These are phyloP conservation scores for Dysphania ambrosioides DNA, from an alignment of 148 eudicot species.

Conservation along the genomic window DNA sequence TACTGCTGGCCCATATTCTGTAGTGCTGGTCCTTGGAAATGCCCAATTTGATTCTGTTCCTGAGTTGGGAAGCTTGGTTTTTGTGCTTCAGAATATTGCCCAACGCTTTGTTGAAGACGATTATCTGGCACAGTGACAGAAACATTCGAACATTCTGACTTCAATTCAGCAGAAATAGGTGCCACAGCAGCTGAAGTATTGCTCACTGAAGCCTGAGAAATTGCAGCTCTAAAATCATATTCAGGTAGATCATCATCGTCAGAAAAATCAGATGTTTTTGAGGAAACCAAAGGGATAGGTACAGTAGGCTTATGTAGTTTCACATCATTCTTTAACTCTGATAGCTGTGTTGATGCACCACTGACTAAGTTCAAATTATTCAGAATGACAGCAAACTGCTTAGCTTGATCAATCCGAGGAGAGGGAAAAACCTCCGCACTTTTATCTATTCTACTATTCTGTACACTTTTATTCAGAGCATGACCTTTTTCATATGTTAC, in stretches of 20 bases:
- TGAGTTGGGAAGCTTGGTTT: conserved; percentile 14
- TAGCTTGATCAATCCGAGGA: conserved; percentile 10
- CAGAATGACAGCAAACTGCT: conserved; percentile 9
- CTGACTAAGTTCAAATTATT: conserved; percentile 15
- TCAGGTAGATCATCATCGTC: conserved; percentile 82
- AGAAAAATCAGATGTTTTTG: conserved; percentile 26
- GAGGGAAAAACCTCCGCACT: conserved; percentile 12
- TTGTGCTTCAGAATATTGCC: conserved; percentile 19
- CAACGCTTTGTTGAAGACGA: conserved; percentile 18
- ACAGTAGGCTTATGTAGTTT: conserved; percentile 15
- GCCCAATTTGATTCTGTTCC: conserved; percentile 20
- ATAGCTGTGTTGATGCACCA: conserved; percentile 10
- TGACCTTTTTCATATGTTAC: conserved; percentile 24
- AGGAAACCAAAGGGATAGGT: conserved; percentile 16
- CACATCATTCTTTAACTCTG: neutral
- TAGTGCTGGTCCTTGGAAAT: conserved; percentile 17
- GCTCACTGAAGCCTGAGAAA: conserved; percentile 21
- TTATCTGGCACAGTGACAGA: conserved; percentile 19
- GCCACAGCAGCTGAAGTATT: conserved; percentile 19
- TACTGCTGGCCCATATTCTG: neutral
- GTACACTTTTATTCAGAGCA: conserved; percentile 17
- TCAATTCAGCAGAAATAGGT: conserved; percentile 22
- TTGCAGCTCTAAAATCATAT: conserved; percentile 49
- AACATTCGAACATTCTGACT: conserved; percentile 23
- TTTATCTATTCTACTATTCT: conserved; percentile 23